phyloP scores from a whole-genome alignment of 2,329 filamentous ascomycete genomes.

The Claviceps paspali region DNA sequence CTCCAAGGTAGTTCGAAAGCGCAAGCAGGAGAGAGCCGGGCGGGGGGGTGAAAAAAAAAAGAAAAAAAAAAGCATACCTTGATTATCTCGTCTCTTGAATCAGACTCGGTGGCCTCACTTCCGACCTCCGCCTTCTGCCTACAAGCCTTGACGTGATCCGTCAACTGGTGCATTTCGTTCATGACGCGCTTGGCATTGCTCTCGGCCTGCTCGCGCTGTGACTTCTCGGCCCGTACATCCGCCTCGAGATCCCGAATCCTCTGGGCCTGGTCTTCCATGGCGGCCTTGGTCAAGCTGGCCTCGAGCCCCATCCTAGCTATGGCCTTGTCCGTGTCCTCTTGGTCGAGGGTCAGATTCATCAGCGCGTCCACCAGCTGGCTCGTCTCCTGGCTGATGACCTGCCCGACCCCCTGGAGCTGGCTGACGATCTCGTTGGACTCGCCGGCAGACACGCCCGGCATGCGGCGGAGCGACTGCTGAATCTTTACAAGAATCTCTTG shows the following conservation, averaged over 20 bases:
- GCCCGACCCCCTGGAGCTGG: slow-evolving; percentile 22
- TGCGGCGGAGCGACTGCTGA: slow-evolving; percentile 23
- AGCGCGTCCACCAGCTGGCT: slow-evolving; percentile 23
- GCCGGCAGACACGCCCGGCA: slow-evolving; percentile 21
- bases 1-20: too few species aligned
- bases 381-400: slow-evolving; percentile 23
- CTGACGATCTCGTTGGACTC: slow-evolving; percentile 20
- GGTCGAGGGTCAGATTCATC: slow-evolving; percentile 21
- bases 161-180: slow-evolving; percentile 3
- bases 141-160: slow-evolving; percentile 15
- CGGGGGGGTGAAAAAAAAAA: too few species aligned
- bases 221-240: slow-evolving; percentile 17
- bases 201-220: slow-evolving; percentile 16
- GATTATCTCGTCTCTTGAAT: slow-evolving; percentile 14
- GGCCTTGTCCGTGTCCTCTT: slow-evolving; percentile 23
- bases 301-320: slow-evolving; percentile 24
- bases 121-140: slow-evolving; percentile 12
- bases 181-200: slow-evolving; percentile 13
- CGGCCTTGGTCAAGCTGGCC: slow-evolving; percentile 20
- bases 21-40: too few species aligned
- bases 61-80: slow-evolving; percentile 12
- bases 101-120: slow-evolving; percentile 9
- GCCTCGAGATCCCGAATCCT: slow-evolving; percentile 17
- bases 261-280: slow-evolving; percentile 18
- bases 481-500: slow-evolving; percentile 23